phyloP scores from a whole-genome alignment of 257 asterid genomes.

The Solanum corneliomulleri region DNA sequence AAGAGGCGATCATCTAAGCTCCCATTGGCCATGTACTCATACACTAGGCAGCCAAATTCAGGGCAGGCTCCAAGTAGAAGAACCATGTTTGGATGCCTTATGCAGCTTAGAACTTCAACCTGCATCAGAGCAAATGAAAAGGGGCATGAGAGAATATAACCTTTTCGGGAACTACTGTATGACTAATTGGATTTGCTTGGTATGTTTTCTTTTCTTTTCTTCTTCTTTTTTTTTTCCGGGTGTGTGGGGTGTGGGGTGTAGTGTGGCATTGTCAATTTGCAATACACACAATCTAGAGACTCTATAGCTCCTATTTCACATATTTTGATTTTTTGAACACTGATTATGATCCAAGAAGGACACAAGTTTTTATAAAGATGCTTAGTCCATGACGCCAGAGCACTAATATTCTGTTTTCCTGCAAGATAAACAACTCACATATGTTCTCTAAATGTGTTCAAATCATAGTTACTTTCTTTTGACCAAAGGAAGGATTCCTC shows the following conservation, averaged over 20 bases:
- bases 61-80: slow-evolving; percentile 98
- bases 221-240: neutral
- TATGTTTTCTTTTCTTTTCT: no score
- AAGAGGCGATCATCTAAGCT: slow-evolving; percentile 82
- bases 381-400: neutral
- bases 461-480: neutral
- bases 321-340: neutral
- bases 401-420: neutral
- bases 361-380: neutral
- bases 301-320: neutral
- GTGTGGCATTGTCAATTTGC: neutral
- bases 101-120: slow-evolving; percentile 90
- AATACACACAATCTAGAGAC: neutral
- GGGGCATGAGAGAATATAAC: neutral
- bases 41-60: slow-evolving; percentile 86
- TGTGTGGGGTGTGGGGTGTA: no score
- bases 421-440: neutral
- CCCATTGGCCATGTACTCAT: slow-evolving; percentile 88
- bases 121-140: slow-evolving; percentile 11
- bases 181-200: neutral
- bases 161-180: neutral
- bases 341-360: neutral
- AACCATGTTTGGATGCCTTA: slow-evolving; percentile 96
- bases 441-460: neutral
- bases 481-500: neutral